A percentile compares a stretch with the other conserved stretches of the same genome.
phyloP scores from a whole-genome alignment of 306 rosid genomes.

The Potentilla sterilis region DNA sequence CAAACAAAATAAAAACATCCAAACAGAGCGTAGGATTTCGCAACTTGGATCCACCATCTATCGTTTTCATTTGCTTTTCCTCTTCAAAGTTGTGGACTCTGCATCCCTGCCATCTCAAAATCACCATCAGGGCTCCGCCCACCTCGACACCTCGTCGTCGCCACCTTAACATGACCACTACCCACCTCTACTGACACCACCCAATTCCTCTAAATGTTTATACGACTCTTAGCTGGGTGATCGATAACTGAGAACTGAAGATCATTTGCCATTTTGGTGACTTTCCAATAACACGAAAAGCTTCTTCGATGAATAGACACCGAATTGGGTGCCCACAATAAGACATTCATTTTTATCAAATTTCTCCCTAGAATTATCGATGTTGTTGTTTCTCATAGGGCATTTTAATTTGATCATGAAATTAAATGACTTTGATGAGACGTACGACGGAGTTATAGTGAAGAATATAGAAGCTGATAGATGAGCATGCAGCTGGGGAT shows the following conservation, averaged over 20 bases:
- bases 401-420: not conserved
- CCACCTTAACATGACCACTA: not conserved
- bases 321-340: not conserved
- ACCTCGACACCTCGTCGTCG: not conserved
- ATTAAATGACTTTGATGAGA: not conserved
- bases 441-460: not conserved
- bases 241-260: not conserved
- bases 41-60: not conserved
- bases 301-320: no score
- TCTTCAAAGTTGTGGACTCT: not conserved
- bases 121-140: not conserved
- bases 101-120: not conserved
- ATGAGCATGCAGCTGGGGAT: not conserved
- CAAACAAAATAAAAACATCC: not conserved
- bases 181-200: not conserved
- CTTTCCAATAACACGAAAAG: no score
- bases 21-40: not conserved
- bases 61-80: not conserved
- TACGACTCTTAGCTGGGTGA: not conserved
- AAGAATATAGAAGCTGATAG: not conserved
- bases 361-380: not conserved
- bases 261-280: no score
- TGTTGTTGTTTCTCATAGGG: not conserved
- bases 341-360: not conserved
- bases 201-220: not conserved